Evolutionary conservation across 805 yeast species (phyloP), one percentile per base, ranked within the genome.

Genomic region (Scheffersomyces ergatensis): DNA sequence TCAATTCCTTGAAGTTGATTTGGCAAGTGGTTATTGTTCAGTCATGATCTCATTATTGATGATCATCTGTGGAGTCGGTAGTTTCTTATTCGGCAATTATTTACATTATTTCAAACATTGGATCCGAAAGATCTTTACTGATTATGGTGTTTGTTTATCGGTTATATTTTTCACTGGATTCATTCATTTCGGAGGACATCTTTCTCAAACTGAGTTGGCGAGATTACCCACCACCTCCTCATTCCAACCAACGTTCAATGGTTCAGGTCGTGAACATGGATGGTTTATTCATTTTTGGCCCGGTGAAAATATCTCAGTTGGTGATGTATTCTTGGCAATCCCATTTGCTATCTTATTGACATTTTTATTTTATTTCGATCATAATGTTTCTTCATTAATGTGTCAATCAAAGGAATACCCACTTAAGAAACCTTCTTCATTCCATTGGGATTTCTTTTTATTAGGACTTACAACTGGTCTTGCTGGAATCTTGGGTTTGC

Each of bases 81-180:
- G 80, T 3, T 64, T 64, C 18, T 51, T 79, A 2, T 73, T 85
- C 46, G 95, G 95, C 3, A 53, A 70, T 7, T 58, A 77, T 27
- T 74, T 90, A 0, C 79, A 77, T 37, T 78, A 85, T 48, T 77
- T 89, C 50, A 77, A 71, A 35, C 78, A 77, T 2, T 59, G 67
- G 43, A 48, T 82, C 2, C 68, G 98, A 24, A 85, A 84, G 48
- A 66, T 89, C 31, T 74, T 93, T 26, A 78, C 82, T 12, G 99
- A 92, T 60, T 92, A 93, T 57, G 84, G 96, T 1, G 84, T 90
- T 2, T 96, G 97, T 1, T 54, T 82, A 12, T 72, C 83, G 18
- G 95, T 93, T 14, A 76, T 93, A 2, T 92, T 92, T 60, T 93
- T 93, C 73, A 83, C 96, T 0, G 97, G 95, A 0, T 89, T 92